These are phyloP conservation scores for Naematelia encephala DNA, from an alignment of 768 basidiomycete species.

Conservation along the genomic window DNA sequence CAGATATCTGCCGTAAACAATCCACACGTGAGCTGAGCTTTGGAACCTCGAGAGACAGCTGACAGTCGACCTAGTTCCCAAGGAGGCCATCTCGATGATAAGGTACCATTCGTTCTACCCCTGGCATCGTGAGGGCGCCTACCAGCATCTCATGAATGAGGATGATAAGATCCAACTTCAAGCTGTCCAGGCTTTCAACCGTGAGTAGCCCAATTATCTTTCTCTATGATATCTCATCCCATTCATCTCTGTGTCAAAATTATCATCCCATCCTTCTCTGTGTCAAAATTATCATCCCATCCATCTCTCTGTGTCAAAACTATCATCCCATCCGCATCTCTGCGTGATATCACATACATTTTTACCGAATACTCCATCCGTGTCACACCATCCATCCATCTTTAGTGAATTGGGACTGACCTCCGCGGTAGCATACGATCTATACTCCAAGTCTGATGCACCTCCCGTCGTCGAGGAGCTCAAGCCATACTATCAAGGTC, in stretches of 20 bases:
- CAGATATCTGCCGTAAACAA: slow-evolving; percentile 78
- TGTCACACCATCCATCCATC: background rate
- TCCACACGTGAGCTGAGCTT: slow-evolving; percentile 58
- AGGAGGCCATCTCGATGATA: slow-evolving; percentile 83
- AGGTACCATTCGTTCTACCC: slow-evolving; percentile 94
- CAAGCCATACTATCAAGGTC: slow-evolving; percentile 72
- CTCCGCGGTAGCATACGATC: slow-evolving; percentile 65
- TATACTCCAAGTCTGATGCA: slow-evolving; percentile 83
- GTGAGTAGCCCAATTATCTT: slow-evolving; percentile 12
- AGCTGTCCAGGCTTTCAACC: slow-evolving; percentile 84
- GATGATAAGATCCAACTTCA: slow-evolving; percentile 52
- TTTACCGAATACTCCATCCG: background rate
- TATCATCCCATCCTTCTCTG: background rate
- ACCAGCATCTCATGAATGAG: slow-evolving; percentile 71
- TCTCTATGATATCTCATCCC: background rate
- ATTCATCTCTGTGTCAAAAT: background rate
- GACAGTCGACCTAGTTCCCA: slow-evolving; percentile 55
- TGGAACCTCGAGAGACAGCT: too few relatives aligned
- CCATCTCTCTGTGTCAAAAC: too few relatives aligned
- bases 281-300: too few relatives aligned
- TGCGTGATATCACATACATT: background rate
- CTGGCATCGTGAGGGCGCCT: slow-evolving; percentile 88
- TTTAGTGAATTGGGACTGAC: background rate
- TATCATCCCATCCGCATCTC: background rate
- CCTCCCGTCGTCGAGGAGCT: slow-evolving; percentile 63